Conservation (phyloP, 2,329 filamentous ascomycete species). For the Alternaria sp. region DNA sequence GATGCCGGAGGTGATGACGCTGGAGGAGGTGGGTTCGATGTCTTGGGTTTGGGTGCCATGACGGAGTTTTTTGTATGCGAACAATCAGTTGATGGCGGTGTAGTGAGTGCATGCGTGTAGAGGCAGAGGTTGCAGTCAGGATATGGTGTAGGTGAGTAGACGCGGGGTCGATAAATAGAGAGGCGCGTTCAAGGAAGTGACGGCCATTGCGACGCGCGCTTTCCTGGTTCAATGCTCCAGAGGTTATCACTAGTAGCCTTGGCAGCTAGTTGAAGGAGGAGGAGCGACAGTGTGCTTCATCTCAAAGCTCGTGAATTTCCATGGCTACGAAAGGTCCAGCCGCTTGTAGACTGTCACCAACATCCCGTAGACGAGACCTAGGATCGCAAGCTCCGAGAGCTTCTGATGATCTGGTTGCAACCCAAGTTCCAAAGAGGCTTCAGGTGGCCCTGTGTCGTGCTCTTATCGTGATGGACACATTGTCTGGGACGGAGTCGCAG, state of each 20-base stretch:
- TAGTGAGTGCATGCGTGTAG: background rate
- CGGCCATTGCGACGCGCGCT: conserved; percentile 13
- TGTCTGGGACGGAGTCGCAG: background rate
- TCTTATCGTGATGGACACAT: background rate
- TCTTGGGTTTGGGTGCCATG: conserved; percentile 5
- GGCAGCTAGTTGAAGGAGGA: conserved; percentile 14
- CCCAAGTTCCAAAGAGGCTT: background rate
- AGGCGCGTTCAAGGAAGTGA: conserved; percentile 2
- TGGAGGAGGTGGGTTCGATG: conserved; percentile 6
- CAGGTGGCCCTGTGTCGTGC: background rate
- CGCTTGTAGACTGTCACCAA: background rate
- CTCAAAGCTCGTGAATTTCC: background rate
- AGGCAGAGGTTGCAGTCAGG: conserved; percentile 12
- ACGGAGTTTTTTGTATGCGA: background rate
- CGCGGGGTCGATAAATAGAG: background rate
- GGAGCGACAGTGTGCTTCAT: background rate
- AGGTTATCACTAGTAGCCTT: conserved; percentile 10
- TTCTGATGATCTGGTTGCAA: background rate
- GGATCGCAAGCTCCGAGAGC: background rate
- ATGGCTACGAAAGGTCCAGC: background rate
- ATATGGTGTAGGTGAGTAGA: background rate
- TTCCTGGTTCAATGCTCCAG: conserved; percentile 1
- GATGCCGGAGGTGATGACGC: background rate
- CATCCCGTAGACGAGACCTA: background rate
- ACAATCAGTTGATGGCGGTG: conserved; percentile 7